Conservation (phyloP, 1,284 basidiomycete genomes). For the Irpex sp. region DNA sequence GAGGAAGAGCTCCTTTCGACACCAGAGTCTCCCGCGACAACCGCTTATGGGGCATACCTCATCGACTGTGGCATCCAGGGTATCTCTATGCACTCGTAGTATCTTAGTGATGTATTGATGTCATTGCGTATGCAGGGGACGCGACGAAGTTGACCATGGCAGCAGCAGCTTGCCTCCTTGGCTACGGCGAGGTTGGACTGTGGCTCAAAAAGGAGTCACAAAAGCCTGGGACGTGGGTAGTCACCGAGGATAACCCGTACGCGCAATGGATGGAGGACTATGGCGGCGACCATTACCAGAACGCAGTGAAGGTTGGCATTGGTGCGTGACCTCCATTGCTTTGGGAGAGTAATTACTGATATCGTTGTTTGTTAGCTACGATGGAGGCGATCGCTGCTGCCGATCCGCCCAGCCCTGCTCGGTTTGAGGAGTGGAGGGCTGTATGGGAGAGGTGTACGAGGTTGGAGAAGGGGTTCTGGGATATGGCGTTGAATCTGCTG, state of each 20-base stretch:
- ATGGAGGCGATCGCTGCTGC: constrained; percentile 58
- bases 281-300: constrained; percentile 65
- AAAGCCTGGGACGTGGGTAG: constrained; percentile 48
- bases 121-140: constrained; percentile 48
- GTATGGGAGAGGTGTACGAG: constrained; percentile 80
- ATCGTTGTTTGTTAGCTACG: constrained; percentile 38
- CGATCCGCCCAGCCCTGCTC: constrained; percentile 62
- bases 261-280: constrained; percentile 84
- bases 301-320: constrained; percentile 68
- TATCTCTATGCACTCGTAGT: constrained; percentile 17
- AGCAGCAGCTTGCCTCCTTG: constrained; percentile 83
- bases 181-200: constrained; percentile 93
- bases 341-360: background rate
- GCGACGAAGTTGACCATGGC: constrained; percentile 75
- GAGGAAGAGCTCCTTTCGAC: constrained; percentile 56
- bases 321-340: constrained; percentile 39
- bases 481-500: constrained; percentile 62
- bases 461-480: constrained; percentile 90
- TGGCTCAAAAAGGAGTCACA: constrained; percentile 65
- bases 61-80: constrained; percentile 75
- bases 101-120: background rate
- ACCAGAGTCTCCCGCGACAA: constrained; percentile 68
- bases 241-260: constrained; percentile 70
- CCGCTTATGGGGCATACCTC: constrained; percentile 85
- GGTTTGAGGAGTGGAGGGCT: constrained; percentile 64